Evolutionary conservation across 2,329 filamentous ascomycete genomes (phyloP), one percentile per base, ranked within the genome.

Genomic region (Fusarium mangiferae): DNA sequence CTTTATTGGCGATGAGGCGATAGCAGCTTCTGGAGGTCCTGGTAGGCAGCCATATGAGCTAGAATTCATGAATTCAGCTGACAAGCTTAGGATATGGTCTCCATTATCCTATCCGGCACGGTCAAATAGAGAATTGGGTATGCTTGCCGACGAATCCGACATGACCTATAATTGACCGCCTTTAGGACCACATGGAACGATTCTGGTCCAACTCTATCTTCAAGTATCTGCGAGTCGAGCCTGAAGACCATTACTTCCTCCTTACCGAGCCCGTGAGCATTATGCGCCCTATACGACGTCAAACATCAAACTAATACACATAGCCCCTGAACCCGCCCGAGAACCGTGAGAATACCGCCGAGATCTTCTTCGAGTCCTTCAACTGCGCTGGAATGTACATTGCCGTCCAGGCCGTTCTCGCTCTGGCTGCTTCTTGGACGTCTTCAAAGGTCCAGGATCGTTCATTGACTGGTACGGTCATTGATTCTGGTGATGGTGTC

Each of bases 181-280:
- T 68, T 11, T 77, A 96, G 94, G 96, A 99, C 85, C 94, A 98
- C 80, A 99, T 99, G 96, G 96, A 99, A 84, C 92, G 96, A 73
- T 99, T 98, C 87, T 99, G 96, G 96, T 98, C 97, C 77, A 98
- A 98, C 87, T 99, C 96, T 73, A 99, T 99, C 85, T 99, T 99
- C 90, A 99, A 99, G 84, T 99, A 99, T 82, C 90, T 99, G 60
- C 91, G 96, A 79, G 96, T 99, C 77, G 96, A 99, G 85, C 96
- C 96, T 36, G 96, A 99, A 85, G 96, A 99, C 82, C 96, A 99
- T 84, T 95, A 98, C 87, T 99, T 99, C 84, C 91, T 99, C 72
- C 91, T 99, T 68, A 99, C 96, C 70, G 96, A 99, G 83, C 96
- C 96, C 68, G 95, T 98, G 89, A 82, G 91, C 62, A 64, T 52